Percentiles rank a stretch among this genome's conserved stretches.
These are phyloP conservation scores for Eutrema salsugineum DNA, from an alignment of 441 rosid species.

Conservation along the genomic window DNA sequence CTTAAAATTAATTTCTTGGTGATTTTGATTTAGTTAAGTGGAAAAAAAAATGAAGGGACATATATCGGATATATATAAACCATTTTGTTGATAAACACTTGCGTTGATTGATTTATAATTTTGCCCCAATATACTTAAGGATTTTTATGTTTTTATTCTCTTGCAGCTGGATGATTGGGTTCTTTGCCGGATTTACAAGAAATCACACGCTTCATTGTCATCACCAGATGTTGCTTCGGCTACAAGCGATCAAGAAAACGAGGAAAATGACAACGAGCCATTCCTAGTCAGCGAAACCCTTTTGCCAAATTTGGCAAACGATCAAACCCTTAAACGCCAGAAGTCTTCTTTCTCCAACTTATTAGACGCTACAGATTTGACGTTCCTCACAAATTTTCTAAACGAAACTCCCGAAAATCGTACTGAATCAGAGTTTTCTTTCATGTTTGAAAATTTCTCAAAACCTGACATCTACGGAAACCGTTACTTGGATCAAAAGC, in stretches of 20 bases:
- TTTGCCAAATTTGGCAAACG: slow-evolving; percentile 32
- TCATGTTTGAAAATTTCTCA: slow-evolving; percentile 13
- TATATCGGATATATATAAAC: not conserved
- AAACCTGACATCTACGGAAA: slow-evolving; percentile 21
- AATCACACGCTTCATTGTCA: slow-evolving; percentile 53
- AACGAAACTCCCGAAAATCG: slow-evolving; percentile 41
- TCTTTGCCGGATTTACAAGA: slow-evolving; percentile 94
- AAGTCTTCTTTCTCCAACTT: slow-evolving; percentile 78
- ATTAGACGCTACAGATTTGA: slow-evolving; percentile 70
- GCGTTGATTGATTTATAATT: not conserved
- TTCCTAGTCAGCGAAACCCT: slow-evolving; percentile 19
- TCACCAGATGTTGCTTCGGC: slow-evolving; percentile 28
- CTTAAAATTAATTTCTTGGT: not conserved
- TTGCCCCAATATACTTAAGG: not conserved
- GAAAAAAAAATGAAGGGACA: not conserved
- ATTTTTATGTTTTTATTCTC: not conserved
- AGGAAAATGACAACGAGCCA: slow-evolving; percentile 45
- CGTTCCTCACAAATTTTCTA: slow-evolving; percentile 54
- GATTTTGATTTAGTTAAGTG: not conserved
- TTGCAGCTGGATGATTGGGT: slow-evolving; percentile 96
- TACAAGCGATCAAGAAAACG: slow-evolving; percentile 58
- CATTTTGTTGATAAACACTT: not conserved
- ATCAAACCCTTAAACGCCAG: slow-evolving; percentile 51
- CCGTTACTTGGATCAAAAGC: slow-evolving; percentile 46
- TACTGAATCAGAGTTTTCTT: slow-evolving; percentile 39